phyloP scores from a whole-genome alignment of 805 yeast genomes.

The Kluyveromyces lactis region DNA sequence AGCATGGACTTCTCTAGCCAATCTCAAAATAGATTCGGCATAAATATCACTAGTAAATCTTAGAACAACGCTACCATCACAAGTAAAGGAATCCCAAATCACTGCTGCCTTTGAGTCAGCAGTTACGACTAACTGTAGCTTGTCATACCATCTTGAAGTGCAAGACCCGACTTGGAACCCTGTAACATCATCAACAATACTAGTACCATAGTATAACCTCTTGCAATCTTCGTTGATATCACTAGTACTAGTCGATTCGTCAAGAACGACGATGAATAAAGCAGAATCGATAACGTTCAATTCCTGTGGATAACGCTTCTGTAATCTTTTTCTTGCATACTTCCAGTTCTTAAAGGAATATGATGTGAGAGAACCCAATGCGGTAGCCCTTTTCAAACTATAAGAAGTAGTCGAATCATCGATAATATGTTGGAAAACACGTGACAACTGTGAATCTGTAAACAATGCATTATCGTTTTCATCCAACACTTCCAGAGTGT shows the following conservation, averaged over 20 bases:
- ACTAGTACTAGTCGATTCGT: conserved; percentile 42
- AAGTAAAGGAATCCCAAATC: conserved; percentile 85
- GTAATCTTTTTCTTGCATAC: conserved; percentile 47
- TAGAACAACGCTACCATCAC: conserved; percentile 86
- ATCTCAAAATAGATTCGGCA: conserved; percentile 78
- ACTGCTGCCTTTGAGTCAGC: conserved; percentile 83
- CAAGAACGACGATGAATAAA: conserved; percentile 71
- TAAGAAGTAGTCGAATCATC: conserved; percentile 56
- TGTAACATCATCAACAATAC: conserved; percentile 46
- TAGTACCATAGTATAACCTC: conserved; percentile 77
- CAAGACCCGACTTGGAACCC: conserved; percentile 91
- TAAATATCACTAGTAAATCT: conserved; percentile 84
- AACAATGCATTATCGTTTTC: conserved; percentile 54
- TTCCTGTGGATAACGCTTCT: conserved; percentile 31
- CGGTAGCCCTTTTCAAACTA: conserved; percentile 50
- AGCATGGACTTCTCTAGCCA: conserved; percentile 71
- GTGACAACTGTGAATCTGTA: conserved; percentile 56
- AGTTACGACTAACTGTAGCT: conserved; percentile 76
- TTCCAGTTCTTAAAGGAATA: conserved; percentile 85
- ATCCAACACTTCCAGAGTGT: conserved; percentile 79
- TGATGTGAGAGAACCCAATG: conserved; percentile 82
- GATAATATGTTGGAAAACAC: conserved; percentile 57
- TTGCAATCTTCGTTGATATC: conserved; percentile 30
- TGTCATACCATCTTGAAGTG: conserved; percentile 91
- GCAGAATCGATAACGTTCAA: conserved; percentile 59